These are phyloP conservation scores for Cladosporium austrohemisphaericum DNA, from an alignment of 2,329 filamentous ascomycete species.

Conservation along the genomic window DNA sequence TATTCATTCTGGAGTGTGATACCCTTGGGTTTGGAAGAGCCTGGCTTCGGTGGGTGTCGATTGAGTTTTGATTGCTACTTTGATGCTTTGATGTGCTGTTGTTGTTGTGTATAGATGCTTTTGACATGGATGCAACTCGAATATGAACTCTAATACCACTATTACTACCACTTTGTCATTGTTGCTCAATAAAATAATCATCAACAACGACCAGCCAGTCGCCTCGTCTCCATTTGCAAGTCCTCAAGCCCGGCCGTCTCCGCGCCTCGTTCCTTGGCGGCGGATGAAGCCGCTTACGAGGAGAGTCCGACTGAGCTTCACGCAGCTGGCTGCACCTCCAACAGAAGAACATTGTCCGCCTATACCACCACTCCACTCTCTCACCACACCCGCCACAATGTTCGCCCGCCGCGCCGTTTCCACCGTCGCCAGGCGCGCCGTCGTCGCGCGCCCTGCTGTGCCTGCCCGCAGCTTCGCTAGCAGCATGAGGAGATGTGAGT, in stretches of 20 bases:
- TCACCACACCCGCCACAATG: constrained; percentile 26
- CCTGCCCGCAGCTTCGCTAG: constrained; percentile 46
- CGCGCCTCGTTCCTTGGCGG: neutral
- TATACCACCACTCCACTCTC: constrained; percentile 9
- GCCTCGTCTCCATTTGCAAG: neutral
- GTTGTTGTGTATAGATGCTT: too few relatives aligned
- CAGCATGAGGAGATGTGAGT: constrained; percentile 44
- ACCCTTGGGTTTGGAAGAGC: constrained; percentile 11
- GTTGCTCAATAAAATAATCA: neutral
- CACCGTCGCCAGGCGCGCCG: constrained; percentile 44
- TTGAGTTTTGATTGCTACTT: too few relatives aligned
- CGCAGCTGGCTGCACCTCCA: neutral
- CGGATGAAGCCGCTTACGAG: neutral
- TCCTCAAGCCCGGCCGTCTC: neutral
- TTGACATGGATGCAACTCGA: too few relatives aligned
- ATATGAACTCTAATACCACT: too few relatives aligned
- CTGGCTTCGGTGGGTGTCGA: too few relatives aligned
- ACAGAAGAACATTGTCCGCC: neutral
- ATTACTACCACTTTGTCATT: too few relatives aligned
- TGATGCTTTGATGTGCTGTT: too few relatives aligned
- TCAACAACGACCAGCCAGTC: neutral
- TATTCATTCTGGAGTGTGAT: constrained; percentile 3
- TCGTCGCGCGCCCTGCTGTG: constrained; percentile 35
- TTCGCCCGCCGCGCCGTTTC: constrained; percentile 50
- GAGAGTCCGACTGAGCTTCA: constrained; percentile 5